These are phyloP conservation scores for Aphanomyces euteiches DNA, from an alignment of 352 stramenopile species.

Conservation along the genomic window DNA sequence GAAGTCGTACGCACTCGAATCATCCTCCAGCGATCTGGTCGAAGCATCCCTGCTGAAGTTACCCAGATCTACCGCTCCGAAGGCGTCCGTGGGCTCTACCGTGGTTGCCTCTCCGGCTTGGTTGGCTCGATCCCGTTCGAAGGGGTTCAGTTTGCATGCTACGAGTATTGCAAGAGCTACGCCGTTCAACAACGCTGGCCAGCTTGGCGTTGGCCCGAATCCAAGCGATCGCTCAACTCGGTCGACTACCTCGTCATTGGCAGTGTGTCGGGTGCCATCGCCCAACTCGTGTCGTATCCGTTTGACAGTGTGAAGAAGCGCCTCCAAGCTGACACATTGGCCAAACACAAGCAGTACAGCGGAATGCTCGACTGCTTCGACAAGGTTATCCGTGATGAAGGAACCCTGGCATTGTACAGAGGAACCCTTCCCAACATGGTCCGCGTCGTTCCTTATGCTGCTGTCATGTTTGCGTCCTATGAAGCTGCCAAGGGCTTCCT, in stretches of 20 bases:
- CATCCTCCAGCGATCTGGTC: constrained; percentile 52
- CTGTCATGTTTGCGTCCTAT: constrained; percentile 82
- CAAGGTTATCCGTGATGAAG: constrained; percentile 70
- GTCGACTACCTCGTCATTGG: constrained; percentile 79
- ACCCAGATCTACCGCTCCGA: constrained; percentile 57
- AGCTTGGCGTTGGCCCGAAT: constrained; percentile 56
- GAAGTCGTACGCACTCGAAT: constrained; percentile 79
- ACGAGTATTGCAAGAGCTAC: constrained; percentile 70
- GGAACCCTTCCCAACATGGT: constrained; percentile 70
- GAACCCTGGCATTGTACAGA: constrained; percentile 59
- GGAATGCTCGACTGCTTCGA: constrained; percentile 77
- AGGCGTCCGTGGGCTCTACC: constrained; percentile 65
- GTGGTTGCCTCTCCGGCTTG: constrained; percentile 57
- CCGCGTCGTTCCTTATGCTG: constrained; percentile 74
- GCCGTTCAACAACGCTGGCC: constrained; percentile 49
- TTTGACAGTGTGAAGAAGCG: constrained; percentile 85
- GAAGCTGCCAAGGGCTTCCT: constrained; percentile 49
- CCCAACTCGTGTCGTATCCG: constrained; percentile 77
- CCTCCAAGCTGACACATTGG: constrained; percentile 51
- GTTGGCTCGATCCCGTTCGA: constrained; percentile 76
- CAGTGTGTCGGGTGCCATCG: constrained; percentile 61
- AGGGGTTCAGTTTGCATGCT: constrained; percentile 80
- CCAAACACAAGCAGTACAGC: constrained; percentile 39
- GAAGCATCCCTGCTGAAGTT: constrained; percentile 50
- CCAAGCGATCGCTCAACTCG: constrained; percentile 65